Evolutionary conservation across 2,329 filamentous ascomycete species (phyloP), one percentile per base, ranked within the genome.

Genomic region (Ophiostoma ips): DNA sequence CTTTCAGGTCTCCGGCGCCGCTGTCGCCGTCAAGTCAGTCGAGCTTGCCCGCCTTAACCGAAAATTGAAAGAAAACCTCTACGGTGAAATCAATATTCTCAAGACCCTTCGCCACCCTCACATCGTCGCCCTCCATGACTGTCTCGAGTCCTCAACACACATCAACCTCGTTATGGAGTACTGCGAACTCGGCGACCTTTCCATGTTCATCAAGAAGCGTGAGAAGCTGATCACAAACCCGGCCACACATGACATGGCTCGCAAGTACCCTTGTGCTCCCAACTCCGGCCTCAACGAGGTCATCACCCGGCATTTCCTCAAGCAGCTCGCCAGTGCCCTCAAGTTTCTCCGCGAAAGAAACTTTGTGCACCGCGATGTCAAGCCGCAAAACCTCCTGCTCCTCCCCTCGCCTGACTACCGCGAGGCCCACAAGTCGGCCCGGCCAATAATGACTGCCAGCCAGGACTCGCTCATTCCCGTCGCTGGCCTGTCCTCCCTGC

Each of bases 101-200:
- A 92, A 92, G 67, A 86, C 81, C 56, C 77, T 98, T 28, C 85
- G 92, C 53, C 92, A 98, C 66, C 92, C 92, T 28, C 92, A 98
- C 63, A 95, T 98, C 59, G 92, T 96, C 57, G 86, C 88, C 58
- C 81, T 98, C 45, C 89, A 95, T 70, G 87, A 95, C 67, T 95
- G 89, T 69, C 77, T 90, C 64, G 89, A 96, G 65, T 84, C 87
- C 1, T 71, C 79, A 3, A 82, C 83, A 19, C 86, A 94, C 62
- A 95, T 96, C 68, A 92, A 98, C 67, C 77, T 98, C 52, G 83
- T 96, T 55, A 98, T 96, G 90, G 92, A 98, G 69, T 96, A 94
- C 68, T 96, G 92, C 68, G 87, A 94, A 63, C 76, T 98, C 37
- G 90, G 92, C 19, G 92, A 98, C 62, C 69, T 98, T 52, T 94